Conservation (phyloP, 2,329 filamentous ascomycete genomes). For the Juglanconis juglandina region DNA sequence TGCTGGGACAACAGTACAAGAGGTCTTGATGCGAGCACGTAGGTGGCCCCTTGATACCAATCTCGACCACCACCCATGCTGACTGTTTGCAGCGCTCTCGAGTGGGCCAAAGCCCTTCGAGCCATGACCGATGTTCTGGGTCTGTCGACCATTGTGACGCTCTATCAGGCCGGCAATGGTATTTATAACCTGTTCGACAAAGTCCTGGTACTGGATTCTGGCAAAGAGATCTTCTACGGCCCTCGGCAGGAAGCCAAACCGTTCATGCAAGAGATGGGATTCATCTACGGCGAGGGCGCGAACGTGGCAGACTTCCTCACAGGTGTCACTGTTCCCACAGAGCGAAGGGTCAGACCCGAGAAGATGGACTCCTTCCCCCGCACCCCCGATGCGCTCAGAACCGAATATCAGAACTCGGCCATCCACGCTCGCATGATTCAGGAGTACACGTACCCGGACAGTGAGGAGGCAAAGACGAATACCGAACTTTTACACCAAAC, state of each 20-base stretch:
- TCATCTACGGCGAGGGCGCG: slow-evolving; percentile 58
- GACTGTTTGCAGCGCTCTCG: slow-evolving; percentile 41
- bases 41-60: not conserved
- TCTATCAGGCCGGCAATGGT: slow-evolving; percentile 68
- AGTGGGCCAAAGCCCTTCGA: slow-evolving; percentile 59
- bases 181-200: slow-evolving; percentile 71
- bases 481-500: slow-evolving; percentile 53
- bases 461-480: slow-evolving; percentile 42
- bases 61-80: not conserved
- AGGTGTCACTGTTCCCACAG: slow-evolving; percentile 63
- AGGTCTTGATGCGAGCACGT: slow-evolving; percentile 51
- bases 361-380: slow-evolving; percentile 41
- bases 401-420: slow-evolving; percentile 48
- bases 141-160: slow-evolving; percentile 57
- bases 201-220: slow-evolving; percentile 64
- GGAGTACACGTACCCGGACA: slow-evolving; percentile 56
- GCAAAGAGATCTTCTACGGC: slow-evolving; percentile 64
- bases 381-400: slow-evolving; percentile 41
- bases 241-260: slow-evolving; percentile 54
- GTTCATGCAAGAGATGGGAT: slow-evolving; percentile 64
- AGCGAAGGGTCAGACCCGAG: slow-evolving; percentile 56
- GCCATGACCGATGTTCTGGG: slow-evolving; percentile 62
- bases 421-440: slow-evolving; percentile 48
- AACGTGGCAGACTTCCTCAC: slow-evolving; percentile 66
- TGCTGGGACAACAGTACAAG: slow-evolving; percentile 68